phyloP scores from a whole-genome alignment of 2,329 filamentous ascomycete species.

The Laburnicola sp. region DNA sequence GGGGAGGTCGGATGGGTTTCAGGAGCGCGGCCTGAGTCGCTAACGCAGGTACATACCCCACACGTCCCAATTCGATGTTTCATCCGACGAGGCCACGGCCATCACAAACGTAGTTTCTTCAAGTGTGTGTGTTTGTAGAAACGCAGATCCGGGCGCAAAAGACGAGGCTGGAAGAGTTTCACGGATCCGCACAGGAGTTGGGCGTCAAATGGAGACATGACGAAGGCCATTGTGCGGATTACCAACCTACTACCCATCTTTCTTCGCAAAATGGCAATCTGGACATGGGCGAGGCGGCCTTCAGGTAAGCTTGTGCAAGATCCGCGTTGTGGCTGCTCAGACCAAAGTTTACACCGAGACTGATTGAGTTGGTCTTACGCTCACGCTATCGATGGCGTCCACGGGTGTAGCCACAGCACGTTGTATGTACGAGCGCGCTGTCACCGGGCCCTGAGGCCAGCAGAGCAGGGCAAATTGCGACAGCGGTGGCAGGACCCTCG shows the following conservation, averaged over 20 bases:
- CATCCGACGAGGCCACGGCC: slow-evolving; percentile 28
- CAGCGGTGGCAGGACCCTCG: slow-evolving; percentile 29
- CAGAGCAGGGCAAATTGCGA: slow-evolving; percentile 19
- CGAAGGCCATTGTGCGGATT: slow-evolving; percentile 11
- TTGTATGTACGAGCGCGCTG: slow-evolving; percentile 18
- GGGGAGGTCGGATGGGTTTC: slow-evolving; percentile 37
- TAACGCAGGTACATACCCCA: slow-evolving; percentile 44
- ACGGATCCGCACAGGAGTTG: slow-evolving; percentile 19
- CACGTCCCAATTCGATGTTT: slow-evolving; percentile 40
- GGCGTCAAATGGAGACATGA: slow-evolving; percentile 1
- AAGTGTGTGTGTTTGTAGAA: slow-evolving; percentile 33
- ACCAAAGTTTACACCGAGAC: slow-evolving; percentile 7
- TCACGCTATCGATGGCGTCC: slow-evolving; percentile 2
- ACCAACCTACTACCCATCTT: too few relatives aligned
- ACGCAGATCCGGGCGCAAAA: slow-evolving; percentile 29
- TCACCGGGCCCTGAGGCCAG: slow-evolving; percentile 12
- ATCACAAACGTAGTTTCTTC: slow-evolving; percentile 26
- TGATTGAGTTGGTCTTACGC: too few relatives aligned
- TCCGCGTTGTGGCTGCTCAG: slow-evolving; percentile 19
- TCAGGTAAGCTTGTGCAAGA: slow-evolving; percentile 13
- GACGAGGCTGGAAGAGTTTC: slow-evolving; percentile 34
- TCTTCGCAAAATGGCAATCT: slow-evolving; percentile 5
- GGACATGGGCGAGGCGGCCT: slow-evolving; percentile 3
- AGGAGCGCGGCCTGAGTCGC: slow-evolving; percentile 31
- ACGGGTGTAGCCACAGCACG: slow-evolving; percentile 7